Evolutionary conservation across 164 flowering plant species (phyloP), one percentile per base, ranked within the genome.

Genomic region (Vitis vinifera): DNA sequence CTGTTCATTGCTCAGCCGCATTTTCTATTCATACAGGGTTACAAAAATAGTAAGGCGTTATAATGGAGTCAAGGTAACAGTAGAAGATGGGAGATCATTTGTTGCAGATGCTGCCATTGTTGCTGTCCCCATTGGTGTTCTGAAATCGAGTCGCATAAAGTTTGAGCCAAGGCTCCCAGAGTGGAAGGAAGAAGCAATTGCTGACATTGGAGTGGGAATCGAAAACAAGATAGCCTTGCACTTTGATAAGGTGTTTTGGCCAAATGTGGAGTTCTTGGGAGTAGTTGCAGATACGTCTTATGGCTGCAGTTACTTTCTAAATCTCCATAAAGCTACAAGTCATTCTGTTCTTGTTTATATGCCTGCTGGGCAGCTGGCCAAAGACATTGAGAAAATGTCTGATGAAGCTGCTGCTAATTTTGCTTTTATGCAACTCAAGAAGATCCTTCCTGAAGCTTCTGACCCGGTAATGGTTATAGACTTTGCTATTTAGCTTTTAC

Each of bases 301-400:
- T 77, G 87, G 76, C 63, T 95, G 99, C 86, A 90, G 97, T 80
- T 95, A 93, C 82, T 93, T 95, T 65, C 79, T 95, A 16, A 95
- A 95, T 78, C 98, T 95, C 63, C 98, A 95, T 79, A 95, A 95
- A 81, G 99, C 99, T 12, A 90, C 99, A 3, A 90, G 94, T 48
- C 91, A 89, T 68, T 69, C 90, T 66, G 98, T 90, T 19, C 98
- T 96, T 51, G 97, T 95, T 30, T 95, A 95, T 75, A 95, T 95
- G 99, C 95, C 98, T 70, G 90, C 97, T 37, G 99, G 99, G 56
- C 82, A 87, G 78, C 80, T 91, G 60, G 97, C 99, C 14, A 77
- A 70, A 66, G 97, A 96, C 80, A 84, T 91, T 51, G 94, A 90
- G 79, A 96, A 91, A 73, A 83, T 93, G 92, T 87, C 98, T 51